Evolutionary conservation across 495 filamentous ascomycete genomes (phyloP).

Genomic region (Aspergillus steynii): DNA sequence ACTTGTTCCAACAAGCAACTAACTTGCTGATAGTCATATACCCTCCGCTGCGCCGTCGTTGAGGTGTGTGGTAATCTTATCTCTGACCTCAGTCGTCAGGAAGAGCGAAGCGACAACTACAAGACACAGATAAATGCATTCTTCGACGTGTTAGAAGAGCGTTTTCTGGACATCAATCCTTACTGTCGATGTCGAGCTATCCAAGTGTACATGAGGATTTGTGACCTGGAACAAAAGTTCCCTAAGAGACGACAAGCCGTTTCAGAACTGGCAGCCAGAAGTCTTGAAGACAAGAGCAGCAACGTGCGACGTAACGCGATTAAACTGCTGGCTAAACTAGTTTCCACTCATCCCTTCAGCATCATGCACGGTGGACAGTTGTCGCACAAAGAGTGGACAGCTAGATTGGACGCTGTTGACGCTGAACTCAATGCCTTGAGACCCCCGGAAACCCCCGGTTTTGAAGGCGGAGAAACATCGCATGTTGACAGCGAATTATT

Average conservation of each 20-base stretch:
- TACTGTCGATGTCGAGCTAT: slow-evolving; percentile 92
- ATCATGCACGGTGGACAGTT: slow-evolving; percentile 89
- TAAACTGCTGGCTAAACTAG: slow-evolving; percentile 81
- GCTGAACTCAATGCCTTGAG: slow-evolving; percentile 77
- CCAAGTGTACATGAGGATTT: slow-evolving; percentile 89
- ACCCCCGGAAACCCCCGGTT: slow-evolving; percentile 74
- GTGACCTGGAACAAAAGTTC: slow-evolving; percentile 91
- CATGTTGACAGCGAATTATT: slow-evolving; percentile 75
- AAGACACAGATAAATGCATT: slow-evolving; percentile 94
- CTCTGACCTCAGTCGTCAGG: slow-evolving; percentile 82
- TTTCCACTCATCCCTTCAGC: slow-evolving; percentile 91
- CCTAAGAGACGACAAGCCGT: slow-evolving; percentile 85
- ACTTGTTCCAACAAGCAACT: slow-evolving; percentile 9
- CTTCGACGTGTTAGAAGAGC: slow-evolving; percentile 93
- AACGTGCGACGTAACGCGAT: slow-evolving; percentile 95
- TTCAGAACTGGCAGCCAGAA: slow-evolving; percentile 81
- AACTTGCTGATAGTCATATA: slow-evolving; percentile 68
- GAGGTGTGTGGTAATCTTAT: slow-evolving; percentile 99
- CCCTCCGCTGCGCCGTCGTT: slow-evolving; percentile 87
- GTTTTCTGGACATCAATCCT: slow-evolving; percentile 94
- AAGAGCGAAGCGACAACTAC: slow-evolving; percentile 85
- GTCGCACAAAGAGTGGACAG: slow-evolving; percentile 79
- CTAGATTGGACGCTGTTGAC: slow-evolving; percentile 75
- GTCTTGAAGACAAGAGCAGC: slow-evolving; percentile 96
- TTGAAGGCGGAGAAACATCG: slow-evolving; percentile 57